Base-by-base conservation (phyloP, 2,329 filamentous ascomycete genomes). In the Simplicillium aogashimaense region DNA sequence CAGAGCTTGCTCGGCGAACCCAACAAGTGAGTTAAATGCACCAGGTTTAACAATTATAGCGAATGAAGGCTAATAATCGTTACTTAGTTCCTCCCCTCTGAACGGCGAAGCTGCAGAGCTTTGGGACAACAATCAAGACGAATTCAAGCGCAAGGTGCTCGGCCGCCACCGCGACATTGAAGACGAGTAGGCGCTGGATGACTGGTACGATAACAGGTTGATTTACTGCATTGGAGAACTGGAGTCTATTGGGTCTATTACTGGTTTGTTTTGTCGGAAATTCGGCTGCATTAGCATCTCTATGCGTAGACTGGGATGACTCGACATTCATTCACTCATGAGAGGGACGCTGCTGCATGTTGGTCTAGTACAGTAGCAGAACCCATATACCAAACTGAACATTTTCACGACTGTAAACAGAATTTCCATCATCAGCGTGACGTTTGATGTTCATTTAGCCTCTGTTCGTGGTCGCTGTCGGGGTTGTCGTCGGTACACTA, bases 91-190 rank as follows among this genome's bases (percentile, higher is more conserved):
- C 43, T 95, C 87, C 49, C 92, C 92, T 3, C 70, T 98, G 47
- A 98, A 98, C 54, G 94, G 88, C 44, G 89, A 98, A 63, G 92
- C 92, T 25, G 92, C 94, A 13, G 86, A 95, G 60, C 73, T 98
- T 33, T 98, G 92, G 89, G 90, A 95, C 60, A 87, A 81, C 51
- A 79, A 97, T 59, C 71, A 80, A 30, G 80, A 77, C 35, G 86
- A 94, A 60, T 97, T 92, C 73, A 87, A 95, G 74, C 78, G 77
- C 49, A 82, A 81, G 65, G 78, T 83, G 29, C 53, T 74, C 47
- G 75, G 65, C 37, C 71, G 78, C 44, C 78, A 83, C 61, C 67
- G 68, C 36, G 78, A 82, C 48, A 60, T 81, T 20, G 78, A 82
- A 45, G 78, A 82, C 46, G 78, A 82, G 51, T 81, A 62, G 55